phyloP scores from a whole-genome alignment of 202 grass and related monocot species.

The Bolboschoenoplectus hybrid region DNA sequence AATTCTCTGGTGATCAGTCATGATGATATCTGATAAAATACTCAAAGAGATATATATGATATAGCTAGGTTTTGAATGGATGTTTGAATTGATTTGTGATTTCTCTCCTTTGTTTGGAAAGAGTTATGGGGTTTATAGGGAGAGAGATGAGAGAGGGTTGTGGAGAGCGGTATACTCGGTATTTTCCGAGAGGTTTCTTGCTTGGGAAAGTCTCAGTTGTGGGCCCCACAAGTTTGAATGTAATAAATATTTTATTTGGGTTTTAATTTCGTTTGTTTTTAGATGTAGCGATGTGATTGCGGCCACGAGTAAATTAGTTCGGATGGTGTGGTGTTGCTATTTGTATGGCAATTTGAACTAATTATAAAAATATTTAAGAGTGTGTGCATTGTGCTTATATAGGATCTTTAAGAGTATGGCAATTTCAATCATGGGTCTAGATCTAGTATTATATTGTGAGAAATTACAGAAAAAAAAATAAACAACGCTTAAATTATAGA shows the following conservation, averaged over 20 bases:
- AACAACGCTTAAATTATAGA: too few species aligned
- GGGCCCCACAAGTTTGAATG: conserved; percentile 33
- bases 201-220: background rate
- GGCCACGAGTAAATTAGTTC: conserved; percentile 4
- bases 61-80: background rate
- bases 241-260: background rate
- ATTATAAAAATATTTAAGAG: background rate
- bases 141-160: background rate
- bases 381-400: background rate
- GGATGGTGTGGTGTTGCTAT: background rate
- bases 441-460: too few species aligned
- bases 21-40: conserved; percentile 39
- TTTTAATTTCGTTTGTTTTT: background rate
- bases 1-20: conserved; percentile 80
- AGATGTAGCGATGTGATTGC: conserved; percentile 19
- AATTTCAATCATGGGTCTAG: too few species aligned
- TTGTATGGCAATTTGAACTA: background rate
- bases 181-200: conserved; percentile 33
- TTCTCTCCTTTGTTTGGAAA: conserved; percentile 11
- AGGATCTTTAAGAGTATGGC: too few species aligned
- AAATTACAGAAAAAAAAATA: too few species aligned
- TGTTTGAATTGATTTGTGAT: conserved; percentile 1
- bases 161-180: conserved; percentile 30
- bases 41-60: background rate
- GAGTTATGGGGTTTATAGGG: conserved; percentile 46